Percentiles rank a stretch among this genome's conserved stretches.
Evolutionary conservation across 2,329 filamentous ascomycete species (phyloP).

Genomic region (Fusarium pseudocircinatum): DNA sequence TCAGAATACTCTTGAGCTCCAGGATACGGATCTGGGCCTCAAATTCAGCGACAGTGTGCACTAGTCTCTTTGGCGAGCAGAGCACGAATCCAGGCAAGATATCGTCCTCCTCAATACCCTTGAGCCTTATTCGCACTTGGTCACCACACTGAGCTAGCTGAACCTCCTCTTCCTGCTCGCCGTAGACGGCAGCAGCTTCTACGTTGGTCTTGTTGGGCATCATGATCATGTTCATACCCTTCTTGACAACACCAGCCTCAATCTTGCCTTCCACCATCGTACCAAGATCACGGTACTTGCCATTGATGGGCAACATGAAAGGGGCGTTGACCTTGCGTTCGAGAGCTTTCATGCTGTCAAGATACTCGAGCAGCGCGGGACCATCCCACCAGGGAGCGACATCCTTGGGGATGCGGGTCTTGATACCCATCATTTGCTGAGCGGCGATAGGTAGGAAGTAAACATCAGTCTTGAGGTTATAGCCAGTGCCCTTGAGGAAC

Average conservation of each 20-base stretch:
- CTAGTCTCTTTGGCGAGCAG: slow-evolving; percentile 91
- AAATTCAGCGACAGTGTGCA: slow-evolving; percentile 88
- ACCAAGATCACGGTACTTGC: slow-evolving; percentile 97
- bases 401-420: slow-evolving; percentile 82
- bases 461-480: slow-evolving; percentile 93
- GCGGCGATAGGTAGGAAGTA: slow-evolving; percentile 97
- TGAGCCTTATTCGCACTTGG: slow-evolving; percentile 89
- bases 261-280: slow-evolving; percentile 98
- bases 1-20: slow-evolving; percentile 92
- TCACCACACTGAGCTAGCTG: slow-evolving; percentile 86
- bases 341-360: slow-evolving; percentile 91
- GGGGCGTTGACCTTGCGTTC: slow-evolving; percentile 97
- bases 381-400: slow-evolving; percentile 86
- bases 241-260: slow-evolving; percentile 93
- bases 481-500: slow-evolving; percentile 92
- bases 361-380: slow-evolving; percentile 91
- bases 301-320: slow-evolving; percentile 98
- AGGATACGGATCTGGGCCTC: slow-evolving; percentile 97
- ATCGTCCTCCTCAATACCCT: slow-evolving; percentile 97
- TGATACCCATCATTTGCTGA: slow-evolving; percentile 86
- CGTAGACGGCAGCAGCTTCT: slow-evolving; percentile 86
- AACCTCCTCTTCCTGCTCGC: slow-evolving; percentile 95
- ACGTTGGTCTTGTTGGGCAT: slow-evolving; percentile 93
- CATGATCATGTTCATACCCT: slow-evolving; percentile 85
- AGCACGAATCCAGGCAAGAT: slow-evolving; percentile 95